Evolutionary conservation across 345 rosid genomes (phyloP).

Genomic region (Sonneratia caseolaris): DNA sequence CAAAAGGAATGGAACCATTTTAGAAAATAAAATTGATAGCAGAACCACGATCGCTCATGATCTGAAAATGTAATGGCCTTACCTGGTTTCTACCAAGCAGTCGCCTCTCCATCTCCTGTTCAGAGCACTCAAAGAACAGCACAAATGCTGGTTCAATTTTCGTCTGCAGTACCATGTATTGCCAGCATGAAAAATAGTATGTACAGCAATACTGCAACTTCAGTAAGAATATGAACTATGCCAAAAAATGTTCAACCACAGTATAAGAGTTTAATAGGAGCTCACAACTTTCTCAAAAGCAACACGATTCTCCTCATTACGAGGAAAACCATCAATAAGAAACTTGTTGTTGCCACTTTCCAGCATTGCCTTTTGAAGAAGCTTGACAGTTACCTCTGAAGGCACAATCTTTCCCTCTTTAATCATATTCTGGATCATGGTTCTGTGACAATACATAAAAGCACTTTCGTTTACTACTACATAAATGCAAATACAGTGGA

Average conservation of each 20-base stretch:
- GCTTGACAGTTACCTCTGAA: constrained; percentile 74
- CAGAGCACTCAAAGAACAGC: constrained; percentile 52
- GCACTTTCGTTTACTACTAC: not conserved
- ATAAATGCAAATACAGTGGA: not conserved
- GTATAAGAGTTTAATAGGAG: not conserved
- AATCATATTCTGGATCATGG: constrained; percentile 56
- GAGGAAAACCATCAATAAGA: constrained; percentile 80
- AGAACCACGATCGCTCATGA: not conserved
- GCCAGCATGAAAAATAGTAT: not conserved
- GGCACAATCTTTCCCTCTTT: constrained; percentile 77
- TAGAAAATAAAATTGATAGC: not conserved
- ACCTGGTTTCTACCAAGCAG: constrained; percentile 72
- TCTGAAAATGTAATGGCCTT: not conserved
- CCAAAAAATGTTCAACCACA: not conserved
- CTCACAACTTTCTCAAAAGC: constrained; percentile 66
- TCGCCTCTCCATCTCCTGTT: constrained; percentile 60
- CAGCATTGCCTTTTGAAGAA: constrained; percentile 59
- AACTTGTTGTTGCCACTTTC: constrained; percentile 50
- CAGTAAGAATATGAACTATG: not conserved
- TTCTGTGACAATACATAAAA: constrained; percentile 24
- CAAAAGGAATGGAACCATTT: not conserved
- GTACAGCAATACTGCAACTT: not conserved
- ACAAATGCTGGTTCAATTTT: constrained; percentile 54
- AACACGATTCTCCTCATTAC: constrained; percentile 67
- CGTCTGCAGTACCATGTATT: constrained; percentile 28